Evolutionary conservation across 2,329 filamentous ascomycete genomes (phyloP), one percentile per base, ranked within the genome.

Genomic region (Pseudovirgaria hyperparasitica): DNA sequence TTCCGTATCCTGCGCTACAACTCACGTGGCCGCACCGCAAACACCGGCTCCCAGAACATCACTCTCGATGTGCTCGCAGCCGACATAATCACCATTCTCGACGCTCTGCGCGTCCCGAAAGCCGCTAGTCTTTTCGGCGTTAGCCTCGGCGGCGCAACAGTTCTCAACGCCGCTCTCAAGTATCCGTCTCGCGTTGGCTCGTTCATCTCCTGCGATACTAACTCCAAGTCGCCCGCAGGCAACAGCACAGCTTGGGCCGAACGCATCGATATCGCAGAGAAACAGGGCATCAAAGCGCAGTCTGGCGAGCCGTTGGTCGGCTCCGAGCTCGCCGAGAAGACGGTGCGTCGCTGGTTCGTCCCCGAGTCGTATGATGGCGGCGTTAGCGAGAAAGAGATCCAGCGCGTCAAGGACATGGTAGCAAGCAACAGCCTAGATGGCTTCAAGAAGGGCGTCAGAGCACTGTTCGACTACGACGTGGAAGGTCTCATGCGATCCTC

Each of bases 221-320:
- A 85, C 50, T 67, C 70, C 6, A 65, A 71, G 5, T 74, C 76
- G 0, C 82, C 78, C 32, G 59, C 73, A 1, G 73, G 74, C 19
- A 92, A 92, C 57, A 76, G 75, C 4, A 67, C 72, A 25, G 79
- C 81, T 0, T 92, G 84, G 84, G 72, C 71, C 29, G 79, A 86
- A 22, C 76, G 84, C 16, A 76, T 82, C 29, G 67, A 58, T 1
- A 51, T 86, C 3, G 73, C 78, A 0, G 73, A 81, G 41, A 57
- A 58, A n/a, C 60, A 70, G 35, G 50, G 50, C 7, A 49, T 57
- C 0, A 26, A 37, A 27, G 20, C 49, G 37, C 2, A 43, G 7
- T 26, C 31, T 2, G 61, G 62, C 2, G 67, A 68, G 14, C 47
- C 59, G 1, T 69, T 82, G 4, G 77, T 85, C 19, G 60, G 65